Conservation (phyloP, 306 rosid species). For the Prunus salicina region DNA sequence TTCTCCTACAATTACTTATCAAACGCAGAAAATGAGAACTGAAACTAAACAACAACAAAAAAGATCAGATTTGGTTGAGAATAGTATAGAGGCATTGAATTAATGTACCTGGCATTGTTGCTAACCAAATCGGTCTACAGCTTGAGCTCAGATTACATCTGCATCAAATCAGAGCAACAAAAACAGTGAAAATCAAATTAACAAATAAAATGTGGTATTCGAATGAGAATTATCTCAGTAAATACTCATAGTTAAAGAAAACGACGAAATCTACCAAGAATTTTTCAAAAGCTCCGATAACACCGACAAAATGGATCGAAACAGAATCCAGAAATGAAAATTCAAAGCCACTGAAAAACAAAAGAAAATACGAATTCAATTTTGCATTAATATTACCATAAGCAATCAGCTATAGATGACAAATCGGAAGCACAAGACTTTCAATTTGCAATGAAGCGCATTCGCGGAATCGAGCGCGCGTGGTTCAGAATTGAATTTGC, state of each 20-base stretch:
- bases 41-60: not conserved
- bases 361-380: constrained; percentile 1
- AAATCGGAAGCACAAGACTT: constrained; percentile 4
- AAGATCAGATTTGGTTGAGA: not conserved
- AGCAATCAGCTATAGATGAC: constrained; percentile 29
- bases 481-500: not conserved
- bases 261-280: constrained; percentile 21
- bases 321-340: constrained; percentile 8
- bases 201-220: not conserved
- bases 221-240: not conserved
- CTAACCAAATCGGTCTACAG: constrained; percentile 13
- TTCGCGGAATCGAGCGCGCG: constrained; percentile 12
- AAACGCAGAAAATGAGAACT: not conserved
- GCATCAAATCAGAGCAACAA: constrained; percentile 31
- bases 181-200: not conserved
- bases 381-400: not conserved
- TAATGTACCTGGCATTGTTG: constrained; percentile 65
- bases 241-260: constrained; percentile 14
- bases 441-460: not conserved
- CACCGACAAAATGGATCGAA: constrained; percentile 15
- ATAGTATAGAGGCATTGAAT: not conserved
- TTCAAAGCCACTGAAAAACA: not conserved
- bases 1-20: constrained; percentile 40
- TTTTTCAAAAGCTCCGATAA: not conserved
- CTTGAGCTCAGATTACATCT: constrained; percentile 37